These are phyloP conservation scores for Firmiana major DNA, from an alignment of 345 rosid species.

Conservation along the genomic window DNA sequence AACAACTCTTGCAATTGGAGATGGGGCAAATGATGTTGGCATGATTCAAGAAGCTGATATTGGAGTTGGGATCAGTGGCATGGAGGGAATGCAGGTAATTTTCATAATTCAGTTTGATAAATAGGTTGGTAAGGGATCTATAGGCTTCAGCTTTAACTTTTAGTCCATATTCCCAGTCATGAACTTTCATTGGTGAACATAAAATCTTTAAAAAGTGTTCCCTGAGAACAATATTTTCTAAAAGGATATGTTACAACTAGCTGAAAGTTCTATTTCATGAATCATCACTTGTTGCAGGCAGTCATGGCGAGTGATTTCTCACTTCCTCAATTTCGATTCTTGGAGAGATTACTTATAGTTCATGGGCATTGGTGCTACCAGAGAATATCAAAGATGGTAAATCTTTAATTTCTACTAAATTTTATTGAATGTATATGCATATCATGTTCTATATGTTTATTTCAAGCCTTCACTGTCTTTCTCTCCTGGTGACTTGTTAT, in stretches of 20 bases:
- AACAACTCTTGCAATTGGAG: conserved; percentile 76
- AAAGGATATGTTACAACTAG: background rate
- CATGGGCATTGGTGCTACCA: conserved; percentile 88
- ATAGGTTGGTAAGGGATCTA: background rate
- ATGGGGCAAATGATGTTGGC: conserved; percentile 85
- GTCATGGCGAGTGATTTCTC: conserved; percentile 90
- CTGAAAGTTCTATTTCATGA: background rate
- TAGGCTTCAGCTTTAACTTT: background rate
- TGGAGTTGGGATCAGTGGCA: conserved; percentile 84
- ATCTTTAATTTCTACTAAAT: background rate
- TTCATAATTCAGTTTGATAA: background rate
- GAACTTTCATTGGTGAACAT: background rate
- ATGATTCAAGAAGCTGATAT: conserved; percentile 98
- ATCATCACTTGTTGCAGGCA: conserved; percentile 41
- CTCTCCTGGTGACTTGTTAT: background rate
- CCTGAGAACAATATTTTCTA: background rate
- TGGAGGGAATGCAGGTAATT: conserved; percentile 87
- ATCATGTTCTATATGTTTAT: background rate
- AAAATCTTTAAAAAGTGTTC: background rate
- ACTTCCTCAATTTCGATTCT: conserved; percentile 64
- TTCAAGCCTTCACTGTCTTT: background rate
- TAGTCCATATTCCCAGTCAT: background rate
- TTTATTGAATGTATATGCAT: background rate
- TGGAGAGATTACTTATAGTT: conserved; percentile 65
- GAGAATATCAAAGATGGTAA: conserved; percentile 79